A percentile compares a stretch with the other conserved stretches of the same genome.
Evolutionary conservation across 768 basidiomycete species (phyloP).

Genomic region (Pleurotus sapidus): DNA sequence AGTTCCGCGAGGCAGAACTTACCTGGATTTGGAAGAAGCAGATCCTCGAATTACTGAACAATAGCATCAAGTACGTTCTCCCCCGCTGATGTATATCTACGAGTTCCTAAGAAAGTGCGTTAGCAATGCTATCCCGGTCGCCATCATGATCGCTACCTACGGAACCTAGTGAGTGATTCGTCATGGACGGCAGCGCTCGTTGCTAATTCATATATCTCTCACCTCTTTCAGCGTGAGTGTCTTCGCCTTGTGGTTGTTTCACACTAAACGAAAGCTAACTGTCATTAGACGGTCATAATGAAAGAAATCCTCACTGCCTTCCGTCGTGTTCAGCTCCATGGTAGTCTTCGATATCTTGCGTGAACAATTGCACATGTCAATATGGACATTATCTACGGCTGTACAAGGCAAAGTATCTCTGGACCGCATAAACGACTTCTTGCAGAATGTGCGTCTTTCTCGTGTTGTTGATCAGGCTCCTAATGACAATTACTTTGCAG

Average conservation of each 20-base stretch:
- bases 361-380: conserved; percentile 40
- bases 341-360: conserved; percentile 62
- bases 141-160: conserved; percentile 66
- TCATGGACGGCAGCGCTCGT: neutral
- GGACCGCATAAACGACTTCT: conserved; percentile 44
- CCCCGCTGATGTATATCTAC: neutral
- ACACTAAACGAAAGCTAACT: conserved; percentile 1
- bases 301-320: conserved; percentile 36
- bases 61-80: conserved; percentile 34
- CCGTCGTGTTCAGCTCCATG: conserved; percentile 48
- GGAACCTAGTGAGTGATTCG: conserved; percentile 45
- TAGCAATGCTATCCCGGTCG: conserved; percentile 57
- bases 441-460: conserved; percentile 28
- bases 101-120: neutral
- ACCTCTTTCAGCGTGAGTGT: neutral
- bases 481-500: conserved; percentile 14
- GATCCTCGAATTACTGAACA: conserved; percentile 45
- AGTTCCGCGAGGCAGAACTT: conserved; percentile 62
- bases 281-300: conserved; percentile 32
- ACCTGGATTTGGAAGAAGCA: conserved; percentile 49
- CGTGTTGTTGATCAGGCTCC: neutral
- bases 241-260: neutral
- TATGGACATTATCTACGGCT: conserved; percentile 21
- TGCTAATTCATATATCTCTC: neutral
- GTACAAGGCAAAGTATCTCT: conserved; percentile 58